phyloP scores from a whole-genome alignment of 2,329 filamentous ascomycete species.

The Mycocentrospora acerina region DNA sequence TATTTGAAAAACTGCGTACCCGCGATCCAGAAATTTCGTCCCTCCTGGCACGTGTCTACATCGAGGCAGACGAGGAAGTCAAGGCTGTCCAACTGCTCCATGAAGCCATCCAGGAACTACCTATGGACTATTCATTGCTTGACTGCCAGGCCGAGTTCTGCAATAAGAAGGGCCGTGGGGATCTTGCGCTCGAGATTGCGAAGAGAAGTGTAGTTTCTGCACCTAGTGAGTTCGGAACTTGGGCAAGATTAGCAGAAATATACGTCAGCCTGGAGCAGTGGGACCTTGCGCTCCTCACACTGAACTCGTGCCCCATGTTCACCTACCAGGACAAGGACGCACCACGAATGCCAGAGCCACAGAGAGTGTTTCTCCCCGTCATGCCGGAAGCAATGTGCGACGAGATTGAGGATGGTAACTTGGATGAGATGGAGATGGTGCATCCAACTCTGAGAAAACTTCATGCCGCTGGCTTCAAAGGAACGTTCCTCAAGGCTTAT shows the following conservation, averaged over 20 bases:
- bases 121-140: constrained; percentile 97
- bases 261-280: constrained; percentile 94
- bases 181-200: constrained; percentile 87
- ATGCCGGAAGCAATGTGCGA: constrained; percentile 87
- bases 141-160: constrained; percentile 93
- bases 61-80: constrained; percentile 97
- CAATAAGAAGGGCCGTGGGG: constrained; percentile 81
- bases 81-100: constrained; percentile 86
- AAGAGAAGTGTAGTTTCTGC: constrained; percentile 94
- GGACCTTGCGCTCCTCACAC: constrained; percentile 90
- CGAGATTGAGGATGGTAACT: constrained; percentile 89
- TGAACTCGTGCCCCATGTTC: constrained; percentile 99
- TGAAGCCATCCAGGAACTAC: constrained; percentile 83
- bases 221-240: constrained; percentile 95
- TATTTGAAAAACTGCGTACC: constrained; percentile 92
- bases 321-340: constrained; percentile 99
- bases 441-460: constrained; percentile 84
- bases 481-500: constrained; percentile 95
- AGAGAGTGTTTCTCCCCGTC: constrained; percentile 82
- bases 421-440: constrained; percentile 77
- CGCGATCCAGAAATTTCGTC: constrained; percentile 94
- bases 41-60: constrained; percentile 82
- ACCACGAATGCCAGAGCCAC: constrained; percentile 89
- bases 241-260: constrained; percentile 89
- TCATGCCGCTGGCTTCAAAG: constrained; percentile 85